Evolutionary conservation across 2,329 filamentous ascomycete species (phyloP), one percentile per base, ranked within the genome.

Genomic region (Aspergillus floridensis): DNA sequence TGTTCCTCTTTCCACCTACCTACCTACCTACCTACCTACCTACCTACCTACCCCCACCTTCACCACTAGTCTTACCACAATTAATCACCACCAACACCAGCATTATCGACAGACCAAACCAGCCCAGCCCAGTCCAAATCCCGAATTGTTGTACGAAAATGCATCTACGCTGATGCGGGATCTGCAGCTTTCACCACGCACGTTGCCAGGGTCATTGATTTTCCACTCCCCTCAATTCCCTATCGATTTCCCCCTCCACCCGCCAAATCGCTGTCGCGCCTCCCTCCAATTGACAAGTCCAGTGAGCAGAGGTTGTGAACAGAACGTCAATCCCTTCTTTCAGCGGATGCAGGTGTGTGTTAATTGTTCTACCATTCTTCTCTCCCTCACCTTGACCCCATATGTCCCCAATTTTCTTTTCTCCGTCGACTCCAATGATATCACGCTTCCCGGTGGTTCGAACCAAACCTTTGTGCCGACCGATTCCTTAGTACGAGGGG

Each of bases 291-390:
- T 49, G 48, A 38, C 35, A 31, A 52, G 12, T 38, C 31, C 49
- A 10, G 56, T 22, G 22, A 14, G 32, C 35, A 38, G 50, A 26
- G 29, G 38, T 29, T 2, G 24, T 16, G 24, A 53, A 58, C 1
- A 44, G 16, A 16, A 19, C 38, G 16, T n/a, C 14, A 44, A 12
- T n/a, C 38, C 14, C 38, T 19, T 10, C 38, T 41, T 41, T 54
- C 46, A 62, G 66, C 66, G 67, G 66, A 70, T 69, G 67, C 71
- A 67, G 66, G 69, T 69, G 59, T 57, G 68, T 69, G 49, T 52
- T 57, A 19, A 3, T 44, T 19, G 16, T 44, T 16, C 38, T 19
- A 44, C 4, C 38, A 44, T 44, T 44, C 5, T 57, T 49, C n/a
- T 29, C 16, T 31, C 26, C 49, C 26, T 24, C 29, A 57, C 44